Base-by-base conservation (phyloP, 129 eudicot genomes). In the Artemisia annua region DNA sequence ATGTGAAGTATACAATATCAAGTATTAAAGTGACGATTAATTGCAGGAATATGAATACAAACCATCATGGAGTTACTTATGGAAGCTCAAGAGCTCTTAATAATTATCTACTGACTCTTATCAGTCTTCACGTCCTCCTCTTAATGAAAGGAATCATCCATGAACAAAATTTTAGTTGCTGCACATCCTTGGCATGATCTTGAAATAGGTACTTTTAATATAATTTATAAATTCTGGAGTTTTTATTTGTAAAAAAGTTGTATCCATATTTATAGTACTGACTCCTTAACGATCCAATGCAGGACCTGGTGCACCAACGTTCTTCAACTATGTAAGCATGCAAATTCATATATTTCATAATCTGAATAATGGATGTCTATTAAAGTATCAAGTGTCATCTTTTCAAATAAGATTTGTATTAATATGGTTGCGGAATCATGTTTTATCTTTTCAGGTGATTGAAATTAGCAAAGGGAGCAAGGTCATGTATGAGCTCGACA, bases 161-260 rank as follows among this genome's bases (percentile, higher is more conserved):
- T 91, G 93, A 78, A 87, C 70, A 87, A 88, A 79, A 91, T 87
- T 81, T 82, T 87, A 65, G 96, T 88, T 74, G 96, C 97, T 75
- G 97, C 97, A 49, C 97, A 91, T 85, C 97, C 96, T 39, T 91
- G 97, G 97, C 97, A 91, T 78, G 97, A 88, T 88, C 96, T 91
- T 66, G 96, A 91, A 78, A 91, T 91, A 48, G 97, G 96, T 85
- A 84, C 55, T 30, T 63, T 32, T 50, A 50, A 6, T 30, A 22
- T 74, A 9, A 35, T 52, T 52, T 30, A 32, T 35, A 32, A 22
- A 28, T 18, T 56, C 11, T 44, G 58, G 12, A 30, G 50, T 18
- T 59, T 48, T 49, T 73, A 52, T 39, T 6, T 56, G 46, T 65
- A 66, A 68, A 26, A 5, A 69, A 30, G 4, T 30, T 73, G 15